phyloP scores from a whole-genome alignment of 306 rosid genomes.

The Glycine latifolia region DNA sequence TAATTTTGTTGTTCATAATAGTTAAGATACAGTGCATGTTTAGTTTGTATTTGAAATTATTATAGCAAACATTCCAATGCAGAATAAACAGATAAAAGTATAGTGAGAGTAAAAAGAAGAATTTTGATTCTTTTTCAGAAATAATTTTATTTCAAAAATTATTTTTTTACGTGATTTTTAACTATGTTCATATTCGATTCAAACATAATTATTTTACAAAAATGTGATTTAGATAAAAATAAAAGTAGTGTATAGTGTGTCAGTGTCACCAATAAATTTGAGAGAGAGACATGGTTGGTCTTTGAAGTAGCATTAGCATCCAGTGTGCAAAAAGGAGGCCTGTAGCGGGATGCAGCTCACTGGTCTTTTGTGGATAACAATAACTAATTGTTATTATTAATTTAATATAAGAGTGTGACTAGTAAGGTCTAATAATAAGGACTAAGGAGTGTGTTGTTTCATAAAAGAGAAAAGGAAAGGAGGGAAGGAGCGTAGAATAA shows the following conservation, averaged over 20 bases:
- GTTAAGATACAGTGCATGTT: too few species aligned
- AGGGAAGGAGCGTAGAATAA: conserved; percentile 52
- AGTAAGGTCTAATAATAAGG: neutral
- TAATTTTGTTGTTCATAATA: too few species aligned
- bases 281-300: conserved; percentile 12
- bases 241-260: neutral
- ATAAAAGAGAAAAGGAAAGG: conserved; percentile 53
- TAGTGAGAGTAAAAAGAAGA: too few species aligned
- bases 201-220: too few species aligned
- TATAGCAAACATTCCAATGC: too few species aligned
- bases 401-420: neutral
- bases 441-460: neutral
- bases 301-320: conserved; percentile 29
- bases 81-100: too few species aligned
- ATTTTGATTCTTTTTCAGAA: too few species aligned
- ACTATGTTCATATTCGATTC: too few species aligned
- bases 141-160: too few species aligned
- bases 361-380: conserved; percentile 38
- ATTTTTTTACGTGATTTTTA: too few species aligned
- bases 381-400: neutral
- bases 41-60: too few species aligned
- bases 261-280: conserved; percentile 44
- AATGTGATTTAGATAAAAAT: too few species aligned
- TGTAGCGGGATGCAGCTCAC: conserved; percentile 35
- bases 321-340: conserved; percentile 46